Percentiles rank a stretch among this genome's conserved stretches.
These are phyloP conservation scores for Lophium mytilinum DNA, from an alignment of 495 filamentous ascomycete genomes.

Conservation along the genomic window DNA sequence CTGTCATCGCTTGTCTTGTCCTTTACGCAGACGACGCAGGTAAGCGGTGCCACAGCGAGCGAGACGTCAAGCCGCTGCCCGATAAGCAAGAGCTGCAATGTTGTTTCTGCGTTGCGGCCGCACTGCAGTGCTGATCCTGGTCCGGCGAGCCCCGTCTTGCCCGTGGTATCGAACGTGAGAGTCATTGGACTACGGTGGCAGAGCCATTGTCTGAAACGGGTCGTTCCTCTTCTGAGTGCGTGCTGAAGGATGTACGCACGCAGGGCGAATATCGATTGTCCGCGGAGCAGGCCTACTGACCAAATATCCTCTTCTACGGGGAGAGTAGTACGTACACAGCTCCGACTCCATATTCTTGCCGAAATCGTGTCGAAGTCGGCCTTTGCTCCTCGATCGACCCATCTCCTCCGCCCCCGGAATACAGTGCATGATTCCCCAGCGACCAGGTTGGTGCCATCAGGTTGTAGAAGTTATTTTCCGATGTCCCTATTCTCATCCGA, in stretches of 20 bases:
- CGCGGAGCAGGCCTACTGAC: no score
- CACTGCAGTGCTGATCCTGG: slow-evolving; percentile 10
- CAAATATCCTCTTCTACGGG: no score
- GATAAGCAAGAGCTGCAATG: slow-evolving; percentile 17
- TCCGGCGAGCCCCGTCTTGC: slow-evolving; percentile 10
- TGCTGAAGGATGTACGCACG: no score
- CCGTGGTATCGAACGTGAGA: neutral
- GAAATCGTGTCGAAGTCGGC: no score
- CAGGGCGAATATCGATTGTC: no score
- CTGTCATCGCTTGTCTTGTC: slow-evolving; percentile 1
- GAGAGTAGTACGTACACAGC: no score
- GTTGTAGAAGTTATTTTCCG: neutral
- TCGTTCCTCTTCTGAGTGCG: no score
- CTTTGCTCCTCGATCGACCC: no score
- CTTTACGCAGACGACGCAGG: neutral
- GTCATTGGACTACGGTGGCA: neutral
- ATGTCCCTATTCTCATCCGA: neutral
- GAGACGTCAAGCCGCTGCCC: slow-evolving; percentile 1
- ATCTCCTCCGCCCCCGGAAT: neutral
- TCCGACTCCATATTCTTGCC: no score
- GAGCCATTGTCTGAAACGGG: neutral
- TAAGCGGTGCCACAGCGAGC: neutral
- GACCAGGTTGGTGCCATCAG: neutral
- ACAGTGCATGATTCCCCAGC: neutral
- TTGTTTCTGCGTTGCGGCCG: slow-evolving; percentile 4